Conservation (phyloP, 768 basidiomycete genomes). For the Panellus pusillus region DNA sequence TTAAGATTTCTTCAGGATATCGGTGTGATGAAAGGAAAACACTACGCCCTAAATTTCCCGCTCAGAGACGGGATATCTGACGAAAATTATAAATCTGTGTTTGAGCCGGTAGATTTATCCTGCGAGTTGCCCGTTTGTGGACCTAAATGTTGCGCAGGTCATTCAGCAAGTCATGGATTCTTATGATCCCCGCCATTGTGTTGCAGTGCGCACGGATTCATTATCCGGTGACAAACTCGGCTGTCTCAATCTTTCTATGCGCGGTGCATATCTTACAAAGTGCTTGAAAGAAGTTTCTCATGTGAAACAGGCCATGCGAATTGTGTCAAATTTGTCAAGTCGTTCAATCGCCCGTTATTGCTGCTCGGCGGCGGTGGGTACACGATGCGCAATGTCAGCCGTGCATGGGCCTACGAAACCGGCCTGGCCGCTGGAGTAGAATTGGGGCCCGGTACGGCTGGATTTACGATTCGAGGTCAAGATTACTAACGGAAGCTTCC, state of each 20-base stretch:
- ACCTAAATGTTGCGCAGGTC: constrained; percentile 50
- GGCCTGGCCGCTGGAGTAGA: constrained; percentile 98
- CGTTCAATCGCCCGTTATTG: constrained; percentile 91
- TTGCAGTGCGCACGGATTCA: constrained; percentile 98
- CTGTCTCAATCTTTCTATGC: constrained; percentile 95
- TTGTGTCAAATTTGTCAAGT: constrained; percentile 96
- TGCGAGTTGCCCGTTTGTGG: not conserved
- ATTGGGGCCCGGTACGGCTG: constrained; percentile 67
- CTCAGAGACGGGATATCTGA: constrained; percentile 93
- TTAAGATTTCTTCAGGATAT: constrained; percentile 60
- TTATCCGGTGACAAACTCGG: constrained; percentile 95
- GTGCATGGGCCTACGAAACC: constrained; percentile 98
- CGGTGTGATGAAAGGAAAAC: constrained; percentile 91
- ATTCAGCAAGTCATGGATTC: constrained; percentile 92
- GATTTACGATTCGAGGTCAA: not conserved
- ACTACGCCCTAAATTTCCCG: constrained; percentile 94
- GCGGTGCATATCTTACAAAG: constrained; percentile 49
- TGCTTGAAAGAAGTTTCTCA: not conserved
- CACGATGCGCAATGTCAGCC: constrained; percentile 96
- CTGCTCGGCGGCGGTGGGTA: constrained; percentile 97
- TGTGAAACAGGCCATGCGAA: constrained; percentile 76
- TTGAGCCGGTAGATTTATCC: constrained; percentile 72
- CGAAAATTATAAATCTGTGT: constrained; percentile 91
- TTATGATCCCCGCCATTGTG: constrained; percentile 94
- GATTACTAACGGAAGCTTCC: not conserved